Evolutionary conservation across 768 basidiomycete genomes (phyloP), one percentile per base, ranked within the genome.

Genomic region (Tulasnella sp.): DNA sequence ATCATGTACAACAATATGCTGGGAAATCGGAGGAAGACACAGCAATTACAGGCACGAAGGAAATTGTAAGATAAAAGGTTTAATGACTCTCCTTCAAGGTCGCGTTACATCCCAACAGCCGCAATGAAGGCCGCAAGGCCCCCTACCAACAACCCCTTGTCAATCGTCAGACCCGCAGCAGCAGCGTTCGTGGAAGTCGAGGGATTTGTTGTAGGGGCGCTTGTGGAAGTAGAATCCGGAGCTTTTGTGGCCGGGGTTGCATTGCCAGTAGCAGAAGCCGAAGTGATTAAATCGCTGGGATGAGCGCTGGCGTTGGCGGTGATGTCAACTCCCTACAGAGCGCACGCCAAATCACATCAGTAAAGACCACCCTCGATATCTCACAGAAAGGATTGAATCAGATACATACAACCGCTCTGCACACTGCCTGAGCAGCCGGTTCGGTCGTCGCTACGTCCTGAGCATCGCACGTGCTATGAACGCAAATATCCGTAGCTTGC

Each of bases 231-330:
- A n/a, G 73, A 75, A 60, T 24, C 22, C 41, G 81, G 22, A 22
- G 50, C 73, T 34, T 72, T 50, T 28, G 80, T 77, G 44, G 41
- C 40, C n/a, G 24, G 37, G 40, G 75, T 41, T 44, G 76, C 46
- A 73, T 40, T 40, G 54, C 37, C 74, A 20, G 82, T 46, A 20
- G 83, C 42, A 28, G 78, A 60, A 34, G 81, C 54, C 16, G 7
- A 69, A 28, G 28, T 34, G 7, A 9, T 22, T n/a, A 22, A 11
- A 11, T 41, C 78, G 75, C 79, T 12, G 81, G 77, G 76, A 42
- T 54, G 20, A 40, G 77, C 44, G 22, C 50, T 31, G 73, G 46
- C 24, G 37, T 82, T 75, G 24, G 28, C n/a, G 41, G 74, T 44
- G 37, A 75, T 75, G 37, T 75, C 74, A 41, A 75, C 74, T 31